phyloP scores from a whole-genome alignment of 2,329 filamentous ascomycete genomes.

The Exophiala bonariae region DNA sequence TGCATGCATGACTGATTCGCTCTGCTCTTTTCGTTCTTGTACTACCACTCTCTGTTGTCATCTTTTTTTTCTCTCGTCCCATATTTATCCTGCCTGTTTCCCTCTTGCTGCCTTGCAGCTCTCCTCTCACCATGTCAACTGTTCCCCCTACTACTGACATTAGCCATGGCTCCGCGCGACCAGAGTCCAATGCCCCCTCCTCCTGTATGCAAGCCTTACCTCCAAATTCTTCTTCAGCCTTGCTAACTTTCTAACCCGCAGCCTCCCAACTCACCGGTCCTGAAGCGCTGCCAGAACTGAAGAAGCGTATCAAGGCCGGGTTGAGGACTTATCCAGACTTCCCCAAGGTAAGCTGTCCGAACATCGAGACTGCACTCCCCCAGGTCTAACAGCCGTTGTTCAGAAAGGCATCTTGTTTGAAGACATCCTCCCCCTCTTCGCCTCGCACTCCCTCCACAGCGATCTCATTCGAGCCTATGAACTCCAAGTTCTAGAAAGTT shows the following conservation, averaged over 20 bases:
- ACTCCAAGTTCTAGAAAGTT: slow-evolving; percentile 70
- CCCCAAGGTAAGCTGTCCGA: slow-evolving; percentile 17
- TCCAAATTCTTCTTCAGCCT: slow-evolving; percentile 11
- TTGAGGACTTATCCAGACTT: slow-evolving; percentile 25
- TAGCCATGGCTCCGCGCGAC: slow-evolving; percentile 28
- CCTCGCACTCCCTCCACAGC: slow-evolving; percentile 70
- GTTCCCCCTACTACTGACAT: slow-evolving; percentile 14
- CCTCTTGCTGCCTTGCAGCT: slow-evolving; percentile 9
- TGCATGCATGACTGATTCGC: slow-evolving; percentile 27
- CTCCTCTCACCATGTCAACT: slow-evolving; percentile 26
- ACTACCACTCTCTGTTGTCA: slow-evolving; percentile 25
- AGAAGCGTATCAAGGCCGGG: slow-evolving; percentile 17
- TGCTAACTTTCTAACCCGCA: slow-evolving; percentile 14
- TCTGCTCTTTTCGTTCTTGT: slow-evolving; percentile 22
- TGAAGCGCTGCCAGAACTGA: slow-evolving; percentile 26
- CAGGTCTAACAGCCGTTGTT: slow-evolving; percentile 8
- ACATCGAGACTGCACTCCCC: background rate
- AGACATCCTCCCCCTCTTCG: slow-evolving; percentile 96
- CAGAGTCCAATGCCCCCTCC: slow-evolving; percentile 30
- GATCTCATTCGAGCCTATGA: slow-evolving; percentile 81
- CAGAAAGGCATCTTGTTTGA: slow-evolving; percentile 78
- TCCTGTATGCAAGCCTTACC: slow-evolving; percentile 21
- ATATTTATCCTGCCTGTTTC: slow-evolving; percentile 23
- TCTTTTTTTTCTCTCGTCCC: slow-evolving; percentile 24
- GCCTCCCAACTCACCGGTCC: slow-evolving; percentile 30